phyloP scores from a whole-genome alignment of 768 basidiomycete species.

The Amanita brunnescens region DNA sequence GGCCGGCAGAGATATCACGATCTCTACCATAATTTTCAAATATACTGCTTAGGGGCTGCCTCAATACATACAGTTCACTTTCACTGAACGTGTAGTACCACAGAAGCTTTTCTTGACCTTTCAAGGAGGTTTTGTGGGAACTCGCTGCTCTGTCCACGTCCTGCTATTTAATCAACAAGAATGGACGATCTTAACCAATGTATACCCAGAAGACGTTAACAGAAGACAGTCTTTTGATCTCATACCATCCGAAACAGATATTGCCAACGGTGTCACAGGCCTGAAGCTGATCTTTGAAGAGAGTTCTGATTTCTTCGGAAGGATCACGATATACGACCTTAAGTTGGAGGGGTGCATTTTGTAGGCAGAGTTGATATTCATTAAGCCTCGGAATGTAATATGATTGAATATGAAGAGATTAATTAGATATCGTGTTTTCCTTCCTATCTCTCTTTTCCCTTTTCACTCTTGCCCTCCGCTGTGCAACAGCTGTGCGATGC shows the following conservation, averaged over 20 bases:
- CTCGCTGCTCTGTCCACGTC: constrained; percentile 41
- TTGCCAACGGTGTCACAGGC: constrained; percentile 28
- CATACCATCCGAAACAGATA: constrained; percentile 13
- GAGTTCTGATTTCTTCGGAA: constrained; percentile 82
- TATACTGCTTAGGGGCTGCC: constrained; percentile 57
- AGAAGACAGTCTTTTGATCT: constrained; percentile 61
- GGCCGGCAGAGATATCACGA: neutral
- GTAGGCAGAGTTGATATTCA: constrained; percentile 1
- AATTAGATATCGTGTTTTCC: constrained; percentile 9
- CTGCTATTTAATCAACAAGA: constrained; percentile 15
- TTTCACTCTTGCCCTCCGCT: constrained; percentile 32
- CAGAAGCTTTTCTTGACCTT: constrained; percentile 56
- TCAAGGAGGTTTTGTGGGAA: constrained; percentile 83
- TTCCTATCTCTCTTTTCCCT: constrained; percentile 18
- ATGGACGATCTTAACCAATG: constrained; percentile 43
- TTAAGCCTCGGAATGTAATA: constrained; percentile 4
- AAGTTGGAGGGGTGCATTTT: constrained; percentile 26
- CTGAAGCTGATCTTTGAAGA: constrained; percentile 68
- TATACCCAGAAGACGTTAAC: constrained; percentile 80
- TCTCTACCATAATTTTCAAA: neutral
- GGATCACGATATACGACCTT: constrained; percentile 68
- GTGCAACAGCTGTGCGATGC: constrained; percentile 40
- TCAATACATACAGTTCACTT: constrained; percentile 64
- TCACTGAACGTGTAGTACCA: constrained; percentile 46
- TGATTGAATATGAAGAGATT: too few relatives aligned